Conservation (phyloP, 2,329 filamentous ascomycete species). For the Fusarium dlaminii region DNA sequence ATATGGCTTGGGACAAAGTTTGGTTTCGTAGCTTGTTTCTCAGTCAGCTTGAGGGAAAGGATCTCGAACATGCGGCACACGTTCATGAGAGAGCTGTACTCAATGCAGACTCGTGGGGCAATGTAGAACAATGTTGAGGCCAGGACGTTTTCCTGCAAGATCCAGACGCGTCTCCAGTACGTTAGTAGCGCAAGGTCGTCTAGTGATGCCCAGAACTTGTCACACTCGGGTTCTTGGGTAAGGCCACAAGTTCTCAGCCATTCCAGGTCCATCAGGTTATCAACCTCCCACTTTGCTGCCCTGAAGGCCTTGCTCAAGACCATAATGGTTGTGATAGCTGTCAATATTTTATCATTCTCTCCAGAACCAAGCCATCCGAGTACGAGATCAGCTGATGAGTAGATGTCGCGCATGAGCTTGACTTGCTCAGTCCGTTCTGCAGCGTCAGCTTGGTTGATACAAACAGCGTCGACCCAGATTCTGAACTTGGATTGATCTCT, state of each 20-base stretch:
- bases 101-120: neutral
- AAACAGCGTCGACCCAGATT: slow-evolving; percentile 8
- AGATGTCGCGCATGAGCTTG: slow-evolving; percentile 10
- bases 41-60: neutral
- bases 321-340: neutral
- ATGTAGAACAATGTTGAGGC: neutral
- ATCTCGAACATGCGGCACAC: neutral
- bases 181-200: neutral
- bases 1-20: neutral
- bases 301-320: neutral
- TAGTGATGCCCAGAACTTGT: neutral
- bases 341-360: neutral
- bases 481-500: neutral
- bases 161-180: neutral
- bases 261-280: neutral
- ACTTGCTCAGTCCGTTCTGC: slow-evolving; percentile 8
- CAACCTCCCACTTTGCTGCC: neutral
- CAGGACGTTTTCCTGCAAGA: neutral
- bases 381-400: neutral
- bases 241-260: neutral
- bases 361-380: neutral
- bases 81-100: neutral
- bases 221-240: neutral
- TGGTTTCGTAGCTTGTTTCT: neutral
- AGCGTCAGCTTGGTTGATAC: neutral